Evolutionary conservation across 768 basidiomycete genomes (phyloP).

Genomic region (Mycena haematopus): DNA sequence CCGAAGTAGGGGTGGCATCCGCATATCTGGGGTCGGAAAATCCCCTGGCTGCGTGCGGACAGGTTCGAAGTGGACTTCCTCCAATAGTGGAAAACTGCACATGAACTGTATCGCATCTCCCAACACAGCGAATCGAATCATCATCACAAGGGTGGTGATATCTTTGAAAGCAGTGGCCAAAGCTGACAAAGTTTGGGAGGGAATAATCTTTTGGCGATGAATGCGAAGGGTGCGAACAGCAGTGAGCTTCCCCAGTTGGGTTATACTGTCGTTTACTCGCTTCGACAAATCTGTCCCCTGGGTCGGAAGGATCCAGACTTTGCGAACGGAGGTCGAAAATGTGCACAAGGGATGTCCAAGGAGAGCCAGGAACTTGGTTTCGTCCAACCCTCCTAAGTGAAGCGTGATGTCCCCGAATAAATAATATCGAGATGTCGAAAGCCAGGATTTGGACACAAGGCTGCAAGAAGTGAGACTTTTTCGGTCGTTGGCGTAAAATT

Average conservation of each 20-base stretch:
- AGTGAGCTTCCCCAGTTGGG: conserved; percentile 3
- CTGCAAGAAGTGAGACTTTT: conserved; percentile 20
- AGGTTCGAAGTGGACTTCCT: conserved; percentile 13
- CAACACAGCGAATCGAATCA: conserved; percentile 14
- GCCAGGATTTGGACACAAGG: conserved; percentile 32
- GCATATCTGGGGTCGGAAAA: conserved; percentile 7
- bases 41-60: conserved; percentile 20
- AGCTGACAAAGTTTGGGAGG: conserved; percentile 1
- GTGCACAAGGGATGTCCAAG: conserved; percentile 18
- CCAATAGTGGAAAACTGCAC: conserved; percentile 16
- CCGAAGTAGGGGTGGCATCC: conserved; percentile 8
- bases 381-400: conserved; percentile 9
- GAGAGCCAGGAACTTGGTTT: conserved; percentile 14
- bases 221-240: conserved; percentile 22
- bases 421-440: conserved; percentile 21
- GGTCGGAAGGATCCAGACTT: conserved; percentile 22
- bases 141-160: conserved; percentile 18
- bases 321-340: conserved; percentile 21
- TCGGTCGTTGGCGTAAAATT: conserved; percentile 1
- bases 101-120: conserved; percentile 15
- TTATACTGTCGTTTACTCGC: conserved; percentile 4
- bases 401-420: conserved; percentile 23
- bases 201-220: conserved; percentile 21
- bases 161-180: conserved; percentile 18
- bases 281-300: conserved; percentile 7